A percentile compares a stretch with the other conserved stretches of the same genome.
Evolutionary conservation across 768 basidiomycete genomes (phyloP).

Genomic region (Phlebiopsis gigantea): DNA sequence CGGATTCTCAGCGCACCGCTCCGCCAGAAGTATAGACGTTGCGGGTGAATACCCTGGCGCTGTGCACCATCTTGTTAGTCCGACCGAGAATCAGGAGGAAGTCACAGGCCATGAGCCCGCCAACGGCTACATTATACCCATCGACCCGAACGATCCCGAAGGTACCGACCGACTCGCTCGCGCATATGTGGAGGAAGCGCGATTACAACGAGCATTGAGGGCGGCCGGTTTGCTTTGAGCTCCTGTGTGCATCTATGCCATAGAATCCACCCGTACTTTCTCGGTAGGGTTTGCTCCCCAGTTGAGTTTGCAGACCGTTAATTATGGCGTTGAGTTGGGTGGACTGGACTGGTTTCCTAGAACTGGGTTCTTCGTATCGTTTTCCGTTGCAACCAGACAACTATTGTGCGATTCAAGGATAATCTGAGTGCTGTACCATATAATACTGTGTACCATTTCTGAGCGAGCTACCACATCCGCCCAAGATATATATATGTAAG

Average conservation of each 20-base stretch:
- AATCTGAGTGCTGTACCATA: conserved; percentile 2
- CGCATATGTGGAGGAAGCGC: conserved; percentile 48
- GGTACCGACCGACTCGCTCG: conserved; percentile 37
- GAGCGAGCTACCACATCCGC: too few relatives aligned
- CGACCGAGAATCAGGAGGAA: conserved; percentile 10
- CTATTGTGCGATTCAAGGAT: background rate
- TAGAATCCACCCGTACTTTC: too few relatives aligned
- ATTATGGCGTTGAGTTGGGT: background rate
- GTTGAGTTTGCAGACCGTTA: background rate
- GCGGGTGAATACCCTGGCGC: conserved; percentile 2
- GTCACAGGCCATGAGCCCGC: conserved; percentile 3
- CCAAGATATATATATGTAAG: too few relatives aligned
- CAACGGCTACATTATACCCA: conserved; percentile 35
- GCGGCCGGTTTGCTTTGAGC: conserved; percentile 57
- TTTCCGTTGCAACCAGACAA: background rate
- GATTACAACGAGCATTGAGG: conserved; percentile 54
- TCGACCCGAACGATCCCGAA: conserved; percentile 37
- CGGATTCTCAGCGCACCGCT: conserved; percentile 18
- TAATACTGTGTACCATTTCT: background rate
- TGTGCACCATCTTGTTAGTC: background rate
- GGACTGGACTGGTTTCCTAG: background rate
- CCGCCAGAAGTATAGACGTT: background rate
- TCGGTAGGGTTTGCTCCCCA: background rate
- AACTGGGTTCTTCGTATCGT: background rate
- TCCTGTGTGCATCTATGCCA: background rate